Percentiles rank a stretch among this genome's conserved stretches.
These are phyloP conservation scores for Xylaria sp. DNA, from an alignment of 2,329 filamentous ascomycete genomes.

Conservation along the genomic window DNA sequence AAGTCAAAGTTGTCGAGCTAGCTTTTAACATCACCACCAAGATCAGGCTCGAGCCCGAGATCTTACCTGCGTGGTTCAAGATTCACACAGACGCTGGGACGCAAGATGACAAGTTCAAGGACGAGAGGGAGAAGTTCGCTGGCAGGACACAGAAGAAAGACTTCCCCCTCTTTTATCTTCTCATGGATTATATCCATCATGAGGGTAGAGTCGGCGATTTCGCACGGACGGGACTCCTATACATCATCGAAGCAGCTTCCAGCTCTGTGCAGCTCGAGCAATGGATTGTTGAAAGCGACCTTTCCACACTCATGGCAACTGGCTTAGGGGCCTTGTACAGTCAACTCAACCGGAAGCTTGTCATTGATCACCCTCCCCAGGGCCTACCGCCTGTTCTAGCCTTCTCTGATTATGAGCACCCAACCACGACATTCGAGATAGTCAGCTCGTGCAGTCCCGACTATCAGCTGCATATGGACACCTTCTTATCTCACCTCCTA, in stretches of 20 bases:
- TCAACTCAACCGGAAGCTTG: constrained; percentile 78
- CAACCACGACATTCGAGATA: constrained; percentile 74
- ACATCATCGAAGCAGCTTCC: constrained; percentile 93
- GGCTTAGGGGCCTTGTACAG: constrained; percentile 82
- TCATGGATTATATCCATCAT: constrained; percentile 96
- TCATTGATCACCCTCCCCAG: constrained; percentile 79
- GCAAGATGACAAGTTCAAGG: constrained; percentile 54
- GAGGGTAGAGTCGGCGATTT: constrained; percentile 96
- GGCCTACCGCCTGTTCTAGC: constrained; percentile 84
- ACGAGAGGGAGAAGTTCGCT: constrained; percentile 75
- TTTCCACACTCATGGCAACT: constrained; percentile 97
- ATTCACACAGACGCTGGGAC: constrained; percentile 54
- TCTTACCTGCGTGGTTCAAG: constrained; percentile 92
- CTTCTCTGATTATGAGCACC: constrained; percentile 87
- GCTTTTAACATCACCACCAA: constrained; percentile 97
- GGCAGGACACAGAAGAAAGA: constrained; percentile 89
- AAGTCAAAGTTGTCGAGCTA: constrained; percentile 89
- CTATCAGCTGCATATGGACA: constrained; percentile 87
- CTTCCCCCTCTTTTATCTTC: constrained; percentile 93
- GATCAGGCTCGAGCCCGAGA: constrained; percentile 87
- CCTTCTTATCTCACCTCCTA: constrained; percentile 91
- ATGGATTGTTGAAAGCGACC: constrained; percentile 96
- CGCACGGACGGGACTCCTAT: constrained; percentile 90
- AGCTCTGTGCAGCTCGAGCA: constrained; percentile 84
- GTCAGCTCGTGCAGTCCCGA: constrained; percentile 78